Conservation (phyloP, 331 rosid species). For the Cucumis variabilis region DNA sequence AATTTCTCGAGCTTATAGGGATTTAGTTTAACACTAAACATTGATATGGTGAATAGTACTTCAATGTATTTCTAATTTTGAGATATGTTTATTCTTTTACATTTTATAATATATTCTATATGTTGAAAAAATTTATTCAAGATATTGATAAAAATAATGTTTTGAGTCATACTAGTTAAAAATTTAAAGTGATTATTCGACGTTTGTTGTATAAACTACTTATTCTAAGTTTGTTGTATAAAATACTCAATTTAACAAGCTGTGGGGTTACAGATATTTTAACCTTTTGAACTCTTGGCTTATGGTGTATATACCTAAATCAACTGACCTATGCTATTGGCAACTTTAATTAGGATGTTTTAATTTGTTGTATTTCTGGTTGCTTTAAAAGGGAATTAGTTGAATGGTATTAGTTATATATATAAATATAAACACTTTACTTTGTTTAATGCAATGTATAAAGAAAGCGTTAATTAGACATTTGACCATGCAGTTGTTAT, state of each 20-base stretch:
- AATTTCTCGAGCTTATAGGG: background rate
- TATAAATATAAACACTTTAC: too few relatives aligned
- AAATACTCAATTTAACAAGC: too few relatives aligned
- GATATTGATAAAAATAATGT: background rate
- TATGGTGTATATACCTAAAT: background rate
- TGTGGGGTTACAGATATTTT: background rate
- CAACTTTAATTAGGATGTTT: too few relatives aligned
- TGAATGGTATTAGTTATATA: too few relatives aligned
- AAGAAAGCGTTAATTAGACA: too few relatives aligned
- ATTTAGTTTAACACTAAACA: background rate
- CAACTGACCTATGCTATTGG: background rate
- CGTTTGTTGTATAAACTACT: too few relatives aligned
- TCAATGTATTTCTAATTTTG: slow-evolving; percentile 11
- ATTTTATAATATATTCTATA: slow-evolving; percentile 9
- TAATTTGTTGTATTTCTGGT: too few relatives aligned
- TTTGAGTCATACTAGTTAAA: background rate
- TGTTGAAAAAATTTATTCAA: background rate
- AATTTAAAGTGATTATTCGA: background rate
- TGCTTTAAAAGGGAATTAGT: too few relatives aligned
- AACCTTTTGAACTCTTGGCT: background rate
- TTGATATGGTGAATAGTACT: background rate
- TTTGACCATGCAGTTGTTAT: too few relatives aligned
- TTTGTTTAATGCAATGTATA: too few relatives aligned
- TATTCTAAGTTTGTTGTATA: background rate
- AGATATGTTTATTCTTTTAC: background rate